Conservation (phyloP, 306 rosid genomes). For the Vigna mungo region DNA sequence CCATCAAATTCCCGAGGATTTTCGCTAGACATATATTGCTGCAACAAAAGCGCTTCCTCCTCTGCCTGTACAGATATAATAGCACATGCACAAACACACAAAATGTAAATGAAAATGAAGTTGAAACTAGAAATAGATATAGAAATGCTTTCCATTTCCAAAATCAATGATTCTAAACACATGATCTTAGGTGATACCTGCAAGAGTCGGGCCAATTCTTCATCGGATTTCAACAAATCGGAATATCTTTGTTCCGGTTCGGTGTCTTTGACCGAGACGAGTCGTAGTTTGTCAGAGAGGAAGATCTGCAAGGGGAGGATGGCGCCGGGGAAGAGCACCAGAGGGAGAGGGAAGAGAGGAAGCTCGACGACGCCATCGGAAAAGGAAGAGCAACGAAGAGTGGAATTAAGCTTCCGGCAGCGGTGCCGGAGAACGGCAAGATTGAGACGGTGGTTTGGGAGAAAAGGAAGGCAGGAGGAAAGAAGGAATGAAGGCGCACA, state of each 20-base stretch:
- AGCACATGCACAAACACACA: neutral
- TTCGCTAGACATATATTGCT: conserved; percentile 56
- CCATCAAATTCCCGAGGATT: conserved; percentile 53
- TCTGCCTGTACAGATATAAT: conserved; percentile 52
- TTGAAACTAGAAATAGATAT: neutral
- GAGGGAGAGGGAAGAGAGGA: too few species aligned
- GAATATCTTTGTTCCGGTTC: conserved; percentile 35
- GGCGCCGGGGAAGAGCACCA: too few species aligned
- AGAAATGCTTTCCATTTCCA: neutral
- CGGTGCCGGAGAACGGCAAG: too few species aligned
- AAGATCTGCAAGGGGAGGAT: too few species aligned
- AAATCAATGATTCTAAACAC: neutral
- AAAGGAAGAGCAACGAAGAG: too few species aligned
- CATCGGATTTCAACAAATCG: conserved; percentile 60
- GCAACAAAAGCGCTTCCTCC: conserved; percentile 74
- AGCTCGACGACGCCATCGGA: too few species aligned
- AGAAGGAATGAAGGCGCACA: too few species aligned
- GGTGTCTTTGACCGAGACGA: conserved; percentile 55
- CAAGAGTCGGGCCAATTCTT: conserved; percentile 73
- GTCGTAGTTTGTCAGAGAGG: conserved; percentile 69
- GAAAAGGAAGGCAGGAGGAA: too few species aligned
- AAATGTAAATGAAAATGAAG: neutral
- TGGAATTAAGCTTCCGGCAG: too few species aligned
- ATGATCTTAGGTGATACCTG: conserved; percentile 51
- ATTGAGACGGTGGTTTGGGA: too few species aligned